phyloP scores from a whole-genome alignment of 2,329 filamentous ascomycete species.

The Botryotinia globosa region DNA sequence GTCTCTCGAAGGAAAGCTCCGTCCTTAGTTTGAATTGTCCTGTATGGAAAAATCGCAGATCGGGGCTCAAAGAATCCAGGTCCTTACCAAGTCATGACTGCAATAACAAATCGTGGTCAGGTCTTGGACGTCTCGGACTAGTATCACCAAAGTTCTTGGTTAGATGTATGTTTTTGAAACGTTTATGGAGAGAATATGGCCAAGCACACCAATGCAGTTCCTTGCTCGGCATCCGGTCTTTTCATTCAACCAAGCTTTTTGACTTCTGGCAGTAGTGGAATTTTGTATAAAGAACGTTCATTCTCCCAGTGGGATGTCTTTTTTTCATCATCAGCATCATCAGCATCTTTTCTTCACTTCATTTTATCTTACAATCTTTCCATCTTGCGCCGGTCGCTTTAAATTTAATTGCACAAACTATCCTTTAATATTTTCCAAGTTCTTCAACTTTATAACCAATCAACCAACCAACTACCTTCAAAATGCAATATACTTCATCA shows the following conservation, averaged over 20 bases:
- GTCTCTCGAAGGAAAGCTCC: neutral
- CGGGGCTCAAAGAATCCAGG: neutral
- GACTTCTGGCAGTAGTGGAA: conserved; percentile 17
- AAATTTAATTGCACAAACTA: conserved; percentile 18
- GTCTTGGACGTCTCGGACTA: conserved; percentile 24
- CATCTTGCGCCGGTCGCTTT: conserved; percentile 33
- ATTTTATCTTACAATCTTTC: conserved; percentile 28
- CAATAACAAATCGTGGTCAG: conserved; percentile 1
- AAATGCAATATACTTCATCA: conserved; percentile 49
- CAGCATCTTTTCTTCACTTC: conserved; percentile 20
- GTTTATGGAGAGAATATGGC: conserved; percentile 12
- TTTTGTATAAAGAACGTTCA: conserved; percentile 32
- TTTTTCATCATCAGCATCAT: conserved; percentile 33
- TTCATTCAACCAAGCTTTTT: conserved; percentile 27
- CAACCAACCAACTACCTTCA: conserved; percentile 34
- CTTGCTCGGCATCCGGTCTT: conserved; percentile 32
- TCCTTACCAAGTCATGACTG: conserved; percentile 1
- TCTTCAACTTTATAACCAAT: conserved; percentile 14
- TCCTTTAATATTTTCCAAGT: conserved; percentile 19
- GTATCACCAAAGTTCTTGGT: conserved; percentile 26
- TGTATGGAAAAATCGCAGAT: neutral
- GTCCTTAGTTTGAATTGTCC: neutral
- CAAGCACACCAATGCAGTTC: conserved; percentile 19
- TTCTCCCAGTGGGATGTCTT: conserved; percentile 20
- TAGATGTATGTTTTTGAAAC: conserved; percentile 27